A percentile compares a stretch with the other conserved stretches of the same genome.
These are phyloP conservation scores for Sugiyamaella xylanicola DNA, from an alignment of 1,139 yeast genomes.

Conservation along the genomic window DNA sequence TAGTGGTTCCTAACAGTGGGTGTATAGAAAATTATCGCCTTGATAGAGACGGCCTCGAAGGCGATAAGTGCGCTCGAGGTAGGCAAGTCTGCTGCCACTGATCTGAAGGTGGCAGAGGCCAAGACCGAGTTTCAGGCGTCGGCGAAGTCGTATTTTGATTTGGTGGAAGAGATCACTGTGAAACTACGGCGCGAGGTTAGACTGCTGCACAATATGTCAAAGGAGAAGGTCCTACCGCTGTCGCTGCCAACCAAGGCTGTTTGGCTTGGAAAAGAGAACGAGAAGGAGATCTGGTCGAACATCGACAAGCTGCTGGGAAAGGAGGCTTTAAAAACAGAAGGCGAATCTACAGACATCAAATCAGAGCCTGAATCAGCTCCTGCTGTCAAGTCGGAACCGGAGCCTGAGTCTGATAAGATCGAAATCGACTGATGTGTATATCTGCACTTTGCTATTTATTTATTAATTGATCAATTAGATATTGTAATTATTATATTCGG, in stretches of 20 bases:
- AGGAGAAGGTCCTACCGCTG: conserved; percentile 44
- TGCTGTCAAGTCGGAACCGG: background rate
- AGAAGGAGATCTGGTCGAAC: conserved; percentile 38
- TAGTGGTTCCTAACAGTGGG: conserved; percentile 10
- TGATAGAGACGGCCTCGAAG: conserved; percentile 46
- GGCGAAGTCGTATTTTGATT: conserved; percentile 36
- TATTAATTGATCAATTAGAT: too few species aligned
- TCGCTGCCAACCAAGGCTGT: conserved; percentile 43
- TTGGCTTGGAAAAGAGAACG: conserved; percentile 42
- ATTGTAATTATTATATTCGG: too few species aligned
- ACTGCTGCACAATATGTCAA: conserved; percentile 44
- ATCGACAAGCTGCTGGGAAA: conserved; percentile 28
- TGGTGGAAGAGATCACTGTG: conserved; percentile 43
- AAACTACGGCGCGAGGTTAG: conserved; percentile 47
- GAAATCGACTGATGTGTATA: background rate
- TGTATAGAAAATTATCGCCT: conserved; percentile 40
- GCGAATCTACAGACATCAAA: conserved; percentile 10
- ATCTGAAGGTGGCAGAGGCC: conserved; percentile 35
- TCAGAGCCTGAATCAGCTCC: conserved; percentile 10
- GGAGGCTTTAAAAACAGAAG: conserved; percentile 7
- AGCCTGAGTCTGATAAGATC: background rate
- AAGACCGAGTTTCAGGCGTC: conserved; percentile 40
- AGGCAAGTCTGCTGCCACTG: conserved; percentile 42
- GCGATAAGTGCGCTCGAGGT: conserved; percentile 45
- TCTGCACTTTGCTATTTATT: background rate